Conservation (phyloP, 2,329 filamentous ascomycete species). For the Fusarium staphyleae region DNA sequence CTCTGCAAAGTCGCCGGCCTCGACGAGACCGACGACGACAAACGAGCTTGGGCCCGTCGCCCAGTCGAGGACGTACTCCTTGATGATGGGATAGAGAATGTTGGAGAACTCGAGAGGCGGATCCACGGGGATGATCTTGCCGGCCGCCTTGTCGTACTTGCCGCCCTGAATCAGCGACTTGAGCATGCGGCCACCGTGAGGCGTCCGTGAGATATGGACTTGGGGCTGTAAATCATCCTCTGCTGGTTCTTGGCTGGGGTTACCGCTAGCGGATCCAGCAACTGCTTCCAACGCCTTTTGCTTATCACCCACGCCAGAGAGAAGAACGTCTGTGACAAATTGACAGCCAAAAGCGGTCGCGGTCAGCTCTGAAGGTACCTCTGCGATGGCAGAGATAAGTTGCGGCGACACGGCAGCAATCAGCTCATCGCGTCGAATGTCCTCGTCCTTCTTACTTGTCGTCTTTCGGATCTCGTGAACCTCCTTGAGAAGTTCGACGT, state of each 20-base stretch:
- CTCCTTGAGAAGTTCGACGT: conserved; percentile 76
- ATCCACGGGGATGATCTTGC: conserved; percentile 73
- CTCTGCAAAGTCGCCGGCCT: conserved; percentile 74
- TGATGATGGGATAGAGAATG: conserved; percentile 81
- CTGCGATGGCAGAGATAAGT: conserved; percentile 75
- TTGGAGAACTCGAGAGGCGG: conserved; percentile 83
- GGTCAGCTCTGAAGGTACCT: conserved; percentile 72
- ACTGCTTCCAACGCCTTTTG: conserved; percentile 74
- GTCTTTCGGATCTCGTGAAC: conserved; percentile 78
- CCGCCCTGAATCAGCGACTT: conserved; percentile 92
- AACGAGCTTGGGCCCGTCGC: conserved; percentile 87
- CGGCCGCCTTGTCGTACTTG: conserved; percentile 77
- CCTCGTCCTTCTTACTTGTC: conserved; percentile 92
- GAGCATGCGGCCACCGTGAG: conserved; percentile 80
- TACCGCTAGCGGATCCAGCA: conserved; percentile 67
- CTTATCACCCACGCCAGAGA: conserved; percentile 79
- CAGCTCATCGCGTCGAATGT: conserved; percentile 77
- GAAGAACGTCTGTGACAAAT: conserved; percentile 81
- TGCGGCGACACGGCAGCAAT: conserved; percentile 75
- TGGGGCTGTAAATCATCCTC: conserved; percentile 51
- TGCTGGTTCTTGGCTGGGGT: conserved; percentile 54
- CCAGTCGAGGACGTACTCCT: conserved; percentile 79
- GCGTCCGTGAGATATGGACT: conserved; percentile 66
- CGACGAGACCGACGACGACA: conserved; percentile 81
- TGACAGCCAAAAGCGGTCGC: conserved; percentile 85